These are phyloP conservation scores for Isoetes engelmannii DNA, from an alignment of 83 land plant genomes.

Conservation along the genomic window DNA sequence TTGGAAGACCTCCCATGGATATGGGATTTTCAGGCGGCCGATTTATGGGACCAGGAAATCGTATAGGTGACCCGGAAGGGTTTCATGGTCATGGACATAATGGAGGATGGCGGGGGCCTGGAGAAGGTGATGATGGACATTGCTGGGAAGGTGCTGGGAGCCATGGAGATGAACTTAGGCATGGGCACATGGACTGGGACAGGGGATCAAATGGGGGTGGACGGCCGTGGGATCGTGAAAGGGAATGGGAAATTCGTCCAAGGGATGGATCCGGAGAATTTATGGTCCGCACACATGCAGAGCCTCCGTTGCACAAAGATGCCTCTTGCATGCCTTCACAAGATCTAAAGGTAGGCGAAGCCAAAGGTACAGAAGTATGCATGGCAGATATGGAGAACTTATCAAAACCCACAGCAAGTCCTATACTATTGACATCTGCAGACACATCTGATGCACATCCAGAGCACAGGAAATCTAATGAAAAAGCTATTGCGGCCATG, in stretches of 20 bases:
- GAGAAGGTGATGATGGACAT: slow-evolving; percentile 14
- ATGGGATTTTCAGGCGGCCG: slow-evolving; percentile 5
- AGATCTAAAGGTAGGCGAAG: slow-evolving; percentile 2
- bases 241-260: slow-evolving; percentile 3
- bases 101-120: slow-evolving; percentile 9
- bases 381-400: slow-evolving; percentile 10
- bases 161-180: slow-evolving; percentile 8
- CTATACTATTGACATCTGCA: not conserved
- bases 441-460: slow-evolving; percentile 5
- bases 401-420: not conserved
- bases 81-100: slow-evolving; percentile 7
- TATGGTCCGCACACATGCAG: not conserved
- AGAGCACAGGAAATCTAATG: not conserved
- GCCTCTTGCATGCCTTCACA: slow-evolving; percentile 1
- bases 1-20: slow-evolving; percentile 10
- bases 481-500: slow-evolving; percentile 4
- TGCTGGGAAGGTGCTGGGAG: slow-evolving; percentile 6
- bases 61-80: slow-evolving; percentile 9
- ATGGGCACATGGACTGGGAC: not conserved
- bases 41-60: slow-evolving; percentile 2
- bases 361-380: not conserved
- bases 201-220: not conserved
- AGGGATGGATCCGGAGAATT: not conserved
- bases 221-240: slow-evolving; percentile 5
- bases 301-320: not conserved